Evolutionary conservation across 371 early-diverging fungal species (phyloP), one percentile per base, ranked within the genome.

Genomic region (Nematocida sp.): DNA sequence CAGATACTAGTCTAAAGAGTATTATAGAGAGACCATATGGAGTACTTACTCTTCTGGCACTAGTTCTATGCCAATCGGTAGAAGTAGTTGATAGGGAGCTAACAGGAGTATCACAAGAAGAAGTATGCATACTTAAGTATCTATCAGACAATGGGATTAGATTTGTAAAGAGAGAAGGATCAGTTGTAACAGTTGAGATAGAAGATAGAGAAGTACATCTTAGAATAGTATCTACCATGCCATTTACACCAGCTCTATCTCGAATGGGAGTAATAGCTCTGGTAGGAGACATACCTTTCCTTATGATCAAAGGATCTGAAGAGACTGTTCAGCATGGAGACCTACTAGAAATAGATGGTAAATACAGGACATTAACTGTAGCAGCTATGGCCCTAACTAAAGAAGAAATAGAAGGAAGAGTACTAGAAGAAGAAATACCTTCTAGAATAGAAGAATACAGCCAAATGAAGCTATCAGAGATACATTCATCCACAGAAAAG

Each of bases 261-360:
- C 65, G 84, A 62, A 82, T 82, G 81, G 58, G 60, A 5, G 74
- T 78, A 5, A 46, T 84, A 7, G 78, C 78, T 21, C 27, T 35
- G 58, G 35, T 79, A 11, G 34, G 35, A 1, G 51, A 65, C 1
- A 81, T 46, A 41, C 41, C 48, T 51, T 78, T 78, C 54, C 49
- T 83, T 19, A 74, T 84, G 29, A 88, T 88, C 76, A 99, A 99
- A 81, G 99, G 99, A 17, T 94, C 95, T 13, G 97, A 97, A 79
- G 78, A 78, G 55, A 76, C 46, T 11, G 51, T 84, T 29, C 35
- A 75, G 1, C n/a, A 51, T 46, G 45, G 53, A 27, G 80, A 80
- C 0, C 87, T 90, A 63, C 84, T 90, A 32, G 88, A 90, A 48
- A 77, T 82, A 15, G 90, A 88, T 76, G 89, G 90, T 2, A 87